Percentiles rank a stretch among this genome's conserved stretches.
These are phyloP conservation scores for Erigeron canadensis DNA, from an alignment of 129 eudicot genomes.

Conservation along the genomic window DNA sequence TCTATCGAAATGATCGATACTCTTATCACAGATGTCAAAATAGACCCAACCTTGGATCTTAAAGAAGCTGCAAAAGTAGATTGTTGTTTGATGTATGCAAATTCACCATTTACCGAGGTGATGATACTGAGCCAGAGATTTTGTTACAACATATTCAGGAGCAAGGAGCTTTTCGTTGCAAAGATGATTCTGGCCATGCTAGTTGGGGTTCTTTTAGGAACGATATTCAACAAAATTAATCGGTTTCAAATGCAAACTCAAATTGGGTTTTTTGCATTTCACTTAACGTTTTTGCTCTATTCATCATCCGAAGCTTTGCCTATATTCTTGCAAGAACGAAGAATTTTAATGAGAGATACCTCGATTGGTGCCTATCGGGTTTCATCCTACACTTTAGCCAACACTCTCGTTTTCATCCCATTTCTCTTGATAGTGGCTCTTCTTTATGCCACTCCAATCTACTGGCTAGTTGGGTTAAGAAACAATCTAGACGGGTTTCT, in stretches of 20 bases:
- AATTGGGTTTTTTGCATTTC: slow-evolving; percentile 78
- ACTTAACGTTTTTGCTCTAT: slow-evolving; percentile 57
- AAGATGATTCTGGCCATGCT: slow-evolving; percentile 44
- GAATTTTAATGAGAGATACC: slow-evolving; percentile 55
- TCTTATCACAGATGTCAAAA: slow-evolving; percentile 22
- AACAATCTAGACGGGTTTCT: slow-evolving; percentile 50
- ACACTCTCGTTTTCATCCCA: slow-evolving; percentile 60
- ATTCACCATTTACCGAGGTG: slow-evolving; percentile 44
- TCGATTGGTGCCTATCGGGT: slow-evolving; percentile 69
- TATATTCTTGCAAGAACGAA: slow-evolving; percentile 67
- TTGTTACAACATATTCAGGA: slow-evolving; percentile 54
- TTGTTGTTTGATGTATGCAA: slow-evolving; percentile 33
- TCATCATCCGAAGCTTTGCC: slow-evolving; percentile 81
- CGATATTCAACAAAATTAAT: slow-evolving; percentile 41
- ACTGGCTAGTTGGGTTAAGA: slow-evolving; percentile 71
- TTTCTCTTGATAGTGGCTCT: slow-evolving; percentile 56
- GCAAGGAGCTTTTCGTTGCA: slow-evolving; percentile 53
- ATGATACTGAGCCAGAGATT: slow-evolving; percentile 63
- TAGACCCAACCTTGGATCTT: slow-evolving; percentile 16
- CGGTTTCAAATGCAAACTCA: slow-evolving; percentile 45
- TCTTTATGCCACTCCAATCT: slow-evolving; percentile 51
- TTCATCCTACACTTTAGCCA: slow-evolving; percentile 51
- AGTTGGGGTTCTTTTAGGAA: slow-evolving; percentile 56
- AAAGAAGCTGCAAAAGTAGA: slow-evolving; percentile 25
- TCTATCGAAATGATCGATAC: slow-evolving; percentile 56